Percentiles rank a stretch among this genome's conserved stretches.
Conservation (phyloP, 192 early-diverging fungal genomes). For the Gaertneriomyces semiglobifer region DNA sequence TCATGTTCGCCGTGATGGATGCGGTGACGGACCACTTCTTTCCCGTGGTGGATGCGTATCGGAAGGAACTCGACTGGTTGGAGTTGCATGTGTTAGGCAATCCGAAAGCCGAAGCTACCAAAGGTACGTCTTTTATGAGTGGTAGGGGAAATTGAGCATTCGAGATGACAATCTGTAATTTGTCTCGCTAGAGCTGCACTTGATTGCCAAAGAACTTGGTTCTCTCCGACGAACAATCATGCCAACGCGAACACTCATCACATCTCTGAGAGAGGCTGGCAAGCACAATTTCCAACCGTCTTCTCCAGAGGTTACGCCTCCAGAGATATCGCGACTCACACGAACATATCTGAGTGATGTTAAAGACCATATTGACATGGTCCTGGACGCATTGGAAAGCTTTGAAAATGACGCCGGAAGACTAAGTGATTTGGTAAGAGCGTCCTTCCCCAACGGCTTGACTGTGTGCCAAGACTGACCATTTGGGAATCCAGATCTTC, state of each 20-base stretch:
- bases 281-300: background rate
- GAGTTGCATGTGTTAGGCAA: constrained; percentile 20
- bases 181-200: constrained; percentile 23
- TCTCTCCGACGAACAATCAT: constrained; percentile 17
- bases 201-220: constrained; percentile 37
- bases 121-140: constrained; percentile 7
- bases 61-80: constrained; percentile 14
- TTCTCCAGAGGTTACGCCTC: background rate
- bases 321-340: constrained; percentile 27
- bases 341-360: constrained; percentile 33
- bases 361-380: constrained; percentile 28
- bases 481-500: constrained; percentile 20
- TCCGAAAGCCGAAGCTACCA: constrained; percentile 27
- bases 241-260: constrained; percentile 24
- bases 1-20: constrained; percentile 37
- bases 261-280: constrained; percentile 18
- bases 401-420: constrained; percentile 25
- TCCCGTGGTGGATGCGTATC: constrained; percentile 31
- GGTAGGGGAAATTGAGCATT: background rate
- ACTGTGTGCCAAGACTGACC: background rate
- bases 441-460: background rate
- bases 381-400: constrained; percentile 26
- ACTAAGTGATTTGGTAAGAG: constrained; percentile 25
- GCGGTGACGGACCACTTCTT: constrained; percentile 34
- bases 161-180: background rate